These are phyloP conservation scores for Ilex paraguariensis DNA, from an alignment of 305 asterid species.

Conservation along the genomic window DNA sequence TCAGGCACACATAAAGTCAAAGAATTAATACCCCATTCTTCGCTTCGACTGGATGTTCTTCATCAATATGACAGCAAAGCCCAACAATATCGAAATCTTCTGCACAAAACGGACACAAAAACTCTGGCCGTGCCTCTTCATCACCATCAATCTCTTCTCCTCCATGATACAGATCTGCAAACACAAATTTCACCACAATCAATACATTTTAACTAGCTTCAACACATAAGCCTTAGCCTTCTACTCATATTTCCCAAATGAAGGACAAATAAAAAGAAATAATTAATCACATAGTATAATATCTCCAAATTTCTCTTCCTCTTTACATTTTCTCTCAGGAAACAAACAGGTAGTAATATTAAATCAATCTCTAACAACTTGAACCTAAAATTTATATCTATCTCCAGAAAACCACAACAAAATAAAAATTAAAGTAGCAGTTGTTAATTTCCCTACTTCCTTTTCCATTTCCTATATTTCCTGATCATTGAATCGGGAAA, in stretches of 20 bases:
- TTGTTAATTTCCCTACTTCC: too few species aligned
- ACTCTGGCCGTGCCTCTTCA: conserved; percentile 63
- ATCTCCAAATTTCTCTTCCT: background rate
- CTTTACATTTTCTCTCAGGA: background rate
- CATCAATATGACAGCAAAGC: conserved; percentile 87
- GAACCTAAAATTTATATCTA: too few species aligned
- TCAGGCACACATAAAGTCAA: background rate
- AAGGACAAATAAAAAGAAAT: background rate
- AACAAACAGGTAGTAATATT: background rate
- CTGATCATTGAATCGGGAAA: too few species aligned
- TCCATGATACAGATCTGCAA: conserved; percentile 39
- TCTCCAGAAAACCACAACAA: background rate
- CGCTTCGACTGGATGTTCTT: conserved; percentile 73
- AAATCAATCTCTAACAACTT: too few species aligned
- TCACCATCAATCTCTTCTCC: conserved; percentile 65
- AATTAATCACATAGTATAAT: background rate
- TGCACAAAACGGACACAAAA: conserved; percentile 74
- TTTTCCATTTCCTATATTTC: too few species aligned
- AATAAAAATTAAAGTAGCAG: conserved; percentile 7
- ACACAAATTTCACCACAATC: conserved; percentile 11
- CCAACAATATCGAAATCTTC: conserved; percentile 87
- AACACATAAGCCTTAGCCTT: conserved; percentile 1
- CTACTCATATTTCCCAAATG: conserved; percentile 5
- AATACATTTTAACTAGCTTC: conserved; percentile 4
- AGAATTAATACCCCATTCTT: conserved; percentile 64